Conservation (phyloP, 768 basidiomycete genomes). For the Russula sp. region DNA sequence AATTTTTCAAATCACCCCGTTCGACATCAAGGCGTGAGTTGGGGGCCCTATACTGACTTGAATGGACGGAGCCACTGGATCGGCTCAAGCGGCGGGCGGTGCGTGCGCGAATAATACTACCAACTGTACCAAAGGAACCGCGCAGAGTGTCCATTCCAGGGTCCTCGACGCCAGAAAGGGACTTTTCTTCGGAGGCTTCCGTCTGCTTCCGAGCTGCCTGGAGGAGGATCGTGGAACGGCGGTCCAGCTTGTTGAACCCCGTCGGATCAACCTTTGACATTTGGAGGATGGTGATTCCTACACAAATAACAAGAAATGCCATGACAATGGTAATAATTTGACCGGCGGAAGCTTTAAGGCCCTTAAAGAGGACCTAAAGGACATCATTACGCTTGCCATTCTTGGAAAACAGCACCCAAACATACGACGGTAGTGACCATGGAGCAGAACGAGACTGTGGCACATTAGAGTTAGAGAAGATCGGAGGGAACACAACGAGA, state of each 20-base stretch:
- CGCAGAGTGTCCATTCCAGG: constrained; percentile 91
- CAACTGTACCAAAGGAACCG: constrained; percentile 86
- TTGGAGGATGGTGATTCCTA: constrained; percentile 93
- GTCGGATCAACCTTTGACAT: constrained; percentile 92
- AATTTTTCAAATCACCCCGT: constrained; percentile 39
- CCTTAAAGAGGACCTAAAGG: constrained; percentile 76
- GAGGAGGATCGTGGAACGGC: constrained; percentile 84
- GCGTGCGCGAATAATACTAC: constrained; percentile 66
- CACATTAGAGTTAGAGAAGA: constrained; percentile 15
- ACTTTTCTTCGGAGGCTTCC: constrained; percentile 63
- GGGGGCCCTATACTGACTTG: constrained; percentile 3
- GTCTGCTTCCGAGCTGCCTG: constrained; percentile 75
- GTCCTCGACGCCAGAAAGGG: constrained; percentile 61
- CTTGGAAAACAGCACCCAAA: constrained; percentile 10
- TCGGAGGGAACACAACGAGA: background rate
- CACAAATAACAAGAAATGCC: constrained; percentile 86
- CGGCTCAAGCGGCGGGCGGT: constrained; percentile 28
- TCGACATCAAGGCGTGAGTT: constrained; percentile 34
- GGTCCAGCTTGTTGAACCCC: constrained; percentile 70
- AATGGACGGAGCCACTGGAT: constrained; percentile 35
- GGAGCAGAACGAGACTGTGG: constrained; percentile 72
- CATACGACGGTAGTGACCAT: constrained; percentile 77
- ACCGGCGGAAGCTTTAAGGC: constrained; percentile 66
- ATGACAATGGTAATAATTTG: constrained; percentile 88
- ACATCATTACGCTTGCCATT: background rate